These are phyloP conservation scores for Mycena galopus DNA, from an alignment of 768 basidiomycete species.

Conservation along the genomic window DNA sequence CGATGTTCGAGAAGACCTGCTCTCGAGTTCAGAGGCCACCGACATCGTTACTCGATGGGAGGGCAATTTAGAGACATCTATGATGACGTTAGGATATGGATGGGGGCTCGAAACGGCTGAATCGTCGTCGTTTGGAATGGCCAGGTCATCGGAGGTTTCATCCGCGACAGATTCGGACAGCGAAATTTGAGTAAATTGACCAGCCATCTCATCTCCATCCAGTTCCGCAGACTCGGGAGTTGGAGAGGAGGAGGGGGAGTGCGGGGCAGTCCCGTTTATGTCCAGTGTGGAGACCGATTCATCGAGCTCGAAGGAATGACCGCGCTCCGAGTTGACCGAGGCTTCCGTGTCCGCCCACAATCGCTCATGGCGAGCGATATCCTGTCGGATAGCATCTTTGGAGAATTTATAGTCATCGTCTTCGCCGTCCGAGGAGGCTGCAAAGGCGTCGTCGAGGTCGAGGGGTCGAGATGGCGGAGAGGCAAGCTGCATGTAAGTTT, in stretches of 20 bases:
- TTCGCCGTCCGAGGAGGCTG: conserved; percentile 64
- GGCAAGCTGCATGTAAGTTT: conserved; percentile 37
- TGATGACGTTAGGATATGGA: conserved; percentile 58
- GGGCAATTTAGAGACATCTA: conserved; percentile 56
- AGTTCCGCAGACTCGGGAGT: conserved; percentile 2
- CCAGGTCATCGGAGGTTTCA: background rate
- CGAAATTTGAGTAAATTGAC: conserved; percentile 55
- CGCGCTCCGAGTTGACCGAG: conserved; percentile 48
- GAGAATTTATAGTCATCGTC: conserved; percentile 68
- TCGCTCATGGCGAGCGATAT: conserved; percentile 60
- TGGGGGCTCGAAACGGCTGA: conserved; percentile 20
- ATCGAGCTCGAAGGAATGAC: conserved; percentile 46
- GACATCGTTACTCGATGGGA: conserved; percentile 45
- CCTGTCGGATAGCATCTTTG: conserved; percentile 70
- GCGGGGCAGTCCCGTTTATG: conserved; percentile 56
- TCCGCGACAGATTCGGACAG: conserved; percentile 41
- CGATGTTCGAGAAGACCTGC: conserved; percentile 22
- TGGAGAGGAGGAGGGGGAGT: conserved; percentile 41
- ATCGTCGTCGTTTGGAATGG: conserved; percentile 32
- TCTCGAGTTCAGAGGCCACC: conserved; percentile 19
- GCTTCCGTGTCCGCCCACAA: conserved; percentile 49
- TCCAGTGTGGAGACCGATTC: conserved; percentile 72
- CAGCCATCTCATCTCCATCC: conserved; percentile 31
- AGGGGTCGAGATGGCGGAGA: conserved; percentile 43
- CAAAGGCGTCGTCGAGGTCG: conserved; percentile 77